phyloP scores from a whole-genome alignment of 202 grass and related monocot species.

The Miscanthus sacchariflorus region DNA sequence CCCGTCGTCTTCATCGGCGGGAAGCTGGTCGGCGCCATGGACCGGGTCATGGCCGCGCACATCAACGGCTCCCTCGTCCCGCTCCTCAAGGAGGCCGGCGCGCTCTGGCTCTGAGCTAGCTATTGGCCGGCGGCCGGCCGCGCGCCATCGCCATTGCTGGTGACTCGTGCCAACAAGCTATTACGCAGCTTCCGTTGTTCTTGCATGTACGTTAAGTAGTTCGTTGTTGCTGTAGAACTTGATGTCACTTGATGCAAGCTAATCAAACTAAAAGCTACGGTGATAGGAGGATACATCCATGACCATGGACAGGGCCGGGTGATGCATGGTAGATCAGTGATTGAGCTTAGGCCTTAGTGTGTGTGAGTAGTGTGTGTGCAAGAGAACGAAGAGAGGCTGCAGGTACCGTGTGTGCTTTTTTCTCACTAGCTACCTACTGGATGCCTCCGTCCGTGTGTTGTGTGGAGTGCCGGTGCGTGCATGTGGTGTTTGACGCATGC shows the following conservation, averaged over 20 bases:
- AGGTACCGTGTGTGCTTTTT: slow-evolving; percentile 48
- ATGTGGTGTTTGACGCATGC: slow-evolving; percentile 30
- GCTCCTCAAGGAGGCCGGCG: slow-evolving; percentile 84
- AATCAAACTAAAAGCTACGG: not conserved
- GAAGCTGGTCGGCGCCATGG: slow-evolving; percentile 84
- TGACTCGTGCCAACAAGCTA: slow-evolving; percentile 6
- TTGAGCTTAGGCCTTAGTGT: not conserved
- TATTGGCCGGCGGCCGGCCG: too few relatives aligned
- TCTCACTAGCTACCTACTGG: slow-evolving; percentile 35
- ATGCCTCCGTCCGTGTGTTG: slow-evolving; percentile 18
- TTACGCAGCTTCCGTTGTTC: not conserved
- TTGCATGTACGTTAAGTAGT: not conserved
- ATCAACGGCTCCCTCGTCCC: slow-evolving; percentile 87
- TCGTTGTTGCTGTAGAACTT: not conserved
- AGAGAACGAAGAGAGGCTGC: slow-evolving; percentile 32
- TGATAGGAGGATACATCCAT: not conserved
- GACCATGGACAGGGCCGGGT: not conserved
- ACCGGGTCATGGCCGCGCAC: slow-evolving; percentile 89
- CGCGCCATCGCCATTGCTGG: not conserved
- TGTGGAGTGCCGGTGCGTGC: slow-evolving; percentile 41
- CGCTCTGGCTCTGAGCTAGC: slow-evolving; percentile 71
- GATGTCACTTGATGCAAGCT: not conserved
- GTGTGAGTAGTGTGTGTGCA: not conserved
- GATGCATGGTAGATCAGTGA: not conserved
- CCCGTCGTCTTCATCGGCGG: slow-evolving; percentile 90